Base-by-base conservation (phyloP, 768 basidiomycete species). In the Lentinula raphanica region DNA sequence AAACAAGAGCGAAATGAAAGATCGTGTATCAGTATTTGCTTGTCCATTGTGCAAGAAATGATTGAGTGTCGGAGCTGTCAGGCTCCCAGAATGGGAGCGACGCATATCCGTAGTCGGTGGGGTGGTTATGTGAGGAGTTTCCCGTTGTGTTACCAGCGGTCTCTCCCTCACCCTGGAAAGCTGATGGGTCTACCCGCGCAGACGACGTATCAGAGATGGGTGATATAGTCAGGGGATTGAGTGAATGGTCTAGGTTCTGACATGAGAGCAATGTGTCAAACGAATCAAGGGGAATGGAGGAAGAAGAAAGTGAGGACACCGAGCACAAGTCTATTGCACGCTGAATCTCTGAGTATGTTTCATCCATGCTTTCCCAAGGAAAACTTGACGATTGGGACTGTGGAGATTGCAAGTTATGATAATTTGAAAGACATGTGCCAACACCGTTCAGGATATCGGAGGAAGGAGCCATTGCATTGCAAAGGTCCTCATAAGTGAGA, bases 401-500 rank as follows among this genome's bases (percentile, higher is more conserved):
- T 19, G 46, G 27, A 4, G 46, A 48, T 28, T 48, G 27, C 11
- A 19, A 46, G 6, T 28, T 28, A n/a, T 21, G 13, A 29, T 48
- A 48, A 29, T 48, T 15, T 17, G 46, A 21, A n/a, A 48, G 13
- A 6, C 46, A 25, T 31, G 27, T 21, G n/a, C n/a, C n/a, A n/a
- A 29, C 27, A 13, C n/a, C 46, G n/a, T 21, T 27, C 11, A 39
- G 12, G 25, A 32, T 27, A 25, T 35, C 36, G 11, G 51, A 23
- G 13, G 51, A 36, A 12, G 51, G 25, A 9, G 23, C 7, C 51
- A 53, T 38, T 1, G 23, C 51, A 11, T 15, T 13, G 21, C 51
- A 38, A 38, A 53, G 51, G 32, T 53, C 51, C 13, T 53, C 51
- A 25, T 53, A 53, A 19, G 51, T 53, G 51, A 53, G 4, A 2